A percentile compares a stretch with the other conserved stretches of the same genome.
phyloP scores from a whole-genome alignment of 352 stramenopile species.

The Globisporangium splendens region DNA sequence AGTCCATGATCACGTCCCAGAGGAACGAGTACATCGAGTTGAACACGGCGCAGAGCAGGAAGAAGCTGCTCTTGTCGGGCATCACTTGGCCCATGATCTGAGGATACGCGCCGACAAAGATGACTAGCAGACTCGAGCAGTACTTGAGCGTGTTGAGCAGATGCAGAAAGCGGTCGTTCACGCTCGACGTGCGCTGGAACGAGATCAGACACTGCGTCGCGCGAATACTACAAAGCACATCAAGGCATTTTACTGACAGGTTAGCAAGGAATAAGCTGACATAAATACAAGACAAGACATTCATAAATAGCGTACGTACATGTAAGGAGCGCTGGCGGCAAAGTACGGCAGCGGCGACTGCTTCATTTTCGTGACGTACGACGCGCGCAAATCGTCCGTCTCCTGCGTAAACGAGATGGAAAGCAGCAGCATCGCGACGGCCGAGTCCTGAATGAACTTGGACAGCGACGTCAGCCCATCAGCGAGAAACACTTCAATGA shows the following conservation, averaged over 20 bases:
- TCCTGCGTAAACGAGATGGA: conserved; percentile 49
- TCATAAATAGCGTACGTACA: conserved; percentile 24
- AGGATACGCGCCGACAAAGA: conserved; percentile 69
- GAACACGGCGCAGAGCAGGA: conserved; percentile 77
- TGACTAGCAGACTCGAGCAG: conserved; percentile 74
- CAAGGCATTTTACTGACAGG: no score
- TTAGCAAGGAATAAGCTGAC: neutral
- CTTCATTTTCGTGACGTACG: conserved; percentile 74
- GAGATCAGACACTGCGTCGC: conserved; percentile 80
- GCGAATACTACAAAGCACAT: conserved; percentile 40
- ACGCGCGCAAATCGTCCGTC: conserved; percentile 33
- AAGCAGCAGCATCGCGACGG: conserved; percentile 61
- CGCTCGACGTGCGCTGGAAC: conserved; percentile 62
- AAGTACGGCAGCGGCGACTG: conserved; percentile 69
- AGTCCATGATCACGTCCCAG: conserved; percentile 98
- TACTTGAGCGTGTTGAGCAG: conserved; percentile 87
- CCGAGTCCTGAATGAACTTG: conserved; percentile 78
- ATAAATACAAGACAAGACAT: neutral
- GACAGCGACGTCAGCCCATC: conserved; percentile 80
- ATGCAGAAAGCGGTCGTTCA: conserved; percentile 78
- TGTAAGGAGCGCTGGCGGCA: conserved; percentile 65
- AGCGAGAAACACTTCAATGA: conserved; percentile 78
- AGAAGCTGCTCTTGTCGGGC: conserved; percentile 62
- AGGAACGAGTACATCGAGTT: conserved; percentile 96
- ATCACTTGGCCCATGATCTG: conserved; percentile 53